phyloP scores from a whole-genome alignment of 352 stramenopile genomes.

The Phytophthora agathidicida region DNA sequence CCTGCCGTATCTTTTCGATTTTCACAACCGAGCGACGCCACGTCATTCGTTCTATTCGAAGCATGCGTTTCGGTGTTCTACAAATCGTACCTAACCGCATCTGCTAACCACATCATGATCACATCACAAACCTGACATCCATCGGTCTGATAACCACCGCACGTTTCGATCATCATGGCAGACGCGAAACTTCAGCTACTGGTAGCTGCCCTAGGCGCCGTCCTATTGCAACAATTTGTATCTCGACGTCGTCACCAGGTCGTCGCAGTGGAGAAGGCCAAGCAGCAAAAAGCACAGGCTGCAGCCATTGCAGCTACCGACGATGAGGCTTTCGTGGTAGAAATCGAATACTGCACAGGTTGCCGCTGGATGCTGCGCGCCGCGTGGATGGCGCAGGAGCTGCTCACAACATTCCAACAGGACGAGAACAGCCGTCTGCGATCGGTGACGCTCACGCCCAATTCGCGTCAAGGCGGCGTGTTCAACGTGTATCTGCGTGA shows the following conservation, averaged over 20 bases:
- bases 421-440: conserved; percentile 57
- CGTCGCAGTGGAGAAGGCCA: neutral
- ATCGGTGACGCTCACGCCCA: conserved; percentile 71
- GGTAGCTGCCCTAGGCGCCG: conserved; percentile 31
- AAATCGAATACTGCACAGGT: conserved; percentile 93
- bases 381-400: conserved; percentile 91
- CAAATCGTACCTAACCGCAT: conserved; percentile 12
- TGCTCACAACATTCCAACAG: conserved; percentile 92
- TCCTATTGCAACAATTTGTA: conserved; percentile 56
- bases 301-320: neutral
- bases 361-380: conserved; percentile 91
- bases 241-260: conserved; percentile 17
- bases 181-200: conserved; percentile 30
- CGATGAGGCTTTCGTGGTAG: conserved; percentile 57
- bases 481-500: conserved; percentile 73
- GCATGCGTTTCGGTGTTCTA: conserved; percentile 15
- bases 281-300: conserved; percentile 13
- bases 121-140: neutral
- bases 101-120: neutral
- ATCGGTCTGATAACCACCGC: conserved; percentile 16
- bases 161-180: conserved; percentile 18
- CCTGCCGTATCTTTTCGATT: conserved; percentile 12
- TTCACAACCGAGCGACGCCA: conserved; percentile 24
- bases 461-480: conserved; percentile 58
- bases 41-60: conserved; percentile 23